phyloP scores from a whole-genome alignment of 1,284 basidiomycete species.

The Paramarasmius palmivorus region DNA sequence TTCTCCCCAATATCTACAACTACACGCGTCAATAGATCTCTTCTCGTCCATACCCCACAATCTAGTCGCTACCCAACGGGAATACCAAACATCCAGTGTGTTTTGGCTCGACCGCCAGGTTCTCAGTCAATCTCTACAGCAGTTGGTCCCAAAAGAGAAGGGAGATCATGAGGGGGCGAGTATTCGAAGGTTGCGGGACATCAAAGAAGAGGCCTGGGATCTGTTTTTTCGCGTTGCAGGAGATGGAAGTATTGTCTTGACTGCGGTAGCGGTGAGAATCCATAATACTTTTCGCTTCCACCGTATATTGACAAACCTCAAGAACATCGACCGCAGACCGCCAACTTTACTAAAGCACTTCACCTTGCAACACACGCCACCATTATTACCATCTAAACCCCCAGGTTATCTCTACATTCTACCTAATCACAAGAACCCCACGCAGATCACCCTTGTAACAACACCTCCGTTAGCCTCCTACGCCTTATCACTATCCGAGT shows the following conservation, averaged over 20 bases:
- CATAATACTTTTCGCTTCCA: background rate
- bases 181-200: slow-evolving; percentile 52
- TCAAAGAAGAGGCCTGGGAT: slow-evolving; percentile 75
- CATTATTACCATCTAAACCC: slow-evolving; percentile 43
- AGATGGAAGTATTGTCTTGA: slow-evolving; percentile 72
- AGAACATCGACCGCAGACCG: slow-evolving; percentile 89
- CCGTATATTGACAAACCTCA: slow-evolving; percentile 9
- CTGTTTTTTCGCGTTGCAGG: slow-evolving; percentile 71
- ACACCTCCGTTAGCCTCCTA: slow-evolving; percentile 61
- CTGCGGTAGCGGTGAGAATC: slow-evolving; percentile 69
- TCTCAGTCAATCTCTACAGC: slow-evolving; percentile 49
- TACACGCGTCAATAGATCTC: slow-evolving; percentile 75
- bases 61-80: slow-evolving; percentile 30
- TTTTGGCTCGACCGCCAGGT: slow-evolving; percentile 67
- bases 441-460: slow-evolving; percentile 55
- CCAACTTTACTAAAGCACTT: slow-evolving; percentile 83
- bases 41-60: slow-evolving; percentile 54
- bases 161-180: slow-evolving; percentile 42
- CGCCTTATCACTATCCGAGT: slow-evolving; percentile 51
- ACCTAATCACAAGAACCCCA: slow-evolving; percentile 42
- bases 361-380: slow-evolving; percentile 63
- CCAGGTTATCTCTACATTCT: slow-evolving; percentile 57
- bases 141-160: slow-evolving; percentile 33
- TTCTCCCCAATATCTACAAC: slow-evolving; percentile 80
- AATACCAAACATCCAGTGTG: slow-evolving; percentile 44